These are phyloP conservation scores for Acidiella bohemica DNA, from an alignment of 495 filamentous ascomycete species.

Conservation along the genomic window DNA sequence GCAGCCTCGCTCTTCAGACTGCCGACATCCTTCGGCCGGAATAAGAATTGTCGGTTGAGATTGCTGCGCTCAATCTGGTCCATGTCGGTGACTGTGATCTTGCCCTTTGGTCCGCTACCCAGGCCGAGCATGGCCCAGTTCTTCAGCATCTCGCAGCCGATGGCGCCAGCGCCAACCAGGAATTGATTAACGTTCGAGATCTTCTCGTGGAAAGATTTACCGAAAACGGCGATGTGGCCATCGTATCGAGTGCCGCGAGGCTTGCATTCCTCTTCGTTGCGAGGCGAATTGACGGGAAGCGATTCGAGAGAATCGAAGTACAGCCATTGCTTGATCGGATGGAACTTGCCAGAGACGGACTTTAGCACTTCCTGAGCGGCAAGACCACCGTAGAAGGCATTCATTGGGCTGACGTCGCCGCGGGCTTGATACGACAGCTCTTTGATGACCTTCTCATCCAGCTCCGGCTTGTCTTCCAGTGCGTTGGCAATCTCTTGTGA, in stretches of 20 bases:
- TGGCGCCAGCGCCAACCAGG: constrained; percentile 91
- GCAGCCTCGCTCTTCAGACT: constrained; percentile 96
- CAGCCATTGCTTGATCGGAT: constrained; percentile 80
- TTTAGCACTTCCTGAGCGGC: constrained; percentile 95
- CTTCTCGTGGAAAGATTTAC: constrained; percentile 86
- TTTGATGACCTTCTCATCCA: constrained; percentile 76
- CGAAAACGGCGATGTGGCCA: constrained; percentile 94
- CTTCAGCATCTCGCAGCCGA: constrained; percentile 98
- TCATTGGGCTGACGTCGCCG: constrained; percentile 82
- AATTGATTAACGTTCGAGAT: constrained; percentile 79
- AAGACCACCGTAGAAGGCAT: constrained; percentile 89
- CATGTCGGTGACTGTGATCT: constrained; percentile 89
- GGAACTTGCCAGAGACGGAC: constrained; percentile 94
- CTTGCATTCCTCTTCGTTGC: constrained; percentile 78
- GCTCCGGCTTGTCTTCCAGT: constrained; percentile 59
- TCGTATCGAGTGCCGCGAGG: constrained; percentile 78
- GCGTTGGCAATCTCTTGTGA: constrained; percentile 53
- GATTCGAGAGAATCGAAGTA: constrained; percentile 98
- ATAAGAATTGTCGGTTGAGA: constrained; percentile 93
- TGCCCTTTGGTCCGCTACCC: constrained; percentile 73
- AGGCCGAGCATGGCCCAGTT: constrained; percentile 99
- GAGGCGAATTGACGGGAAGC: constrained; percentile 54
- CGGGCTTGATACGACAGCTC: constrained; percentile 94
- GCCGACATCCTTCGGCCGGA: constrained; percentile 87
- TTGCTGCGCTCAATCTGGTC: constrained; percentile 99